A percentile compares a stretch with the other conserved stretches of the same genome.
phyloP scores from a whole-genome alignment of 768 basidiomycete species.

The Tulasnella sp. region DNA sequence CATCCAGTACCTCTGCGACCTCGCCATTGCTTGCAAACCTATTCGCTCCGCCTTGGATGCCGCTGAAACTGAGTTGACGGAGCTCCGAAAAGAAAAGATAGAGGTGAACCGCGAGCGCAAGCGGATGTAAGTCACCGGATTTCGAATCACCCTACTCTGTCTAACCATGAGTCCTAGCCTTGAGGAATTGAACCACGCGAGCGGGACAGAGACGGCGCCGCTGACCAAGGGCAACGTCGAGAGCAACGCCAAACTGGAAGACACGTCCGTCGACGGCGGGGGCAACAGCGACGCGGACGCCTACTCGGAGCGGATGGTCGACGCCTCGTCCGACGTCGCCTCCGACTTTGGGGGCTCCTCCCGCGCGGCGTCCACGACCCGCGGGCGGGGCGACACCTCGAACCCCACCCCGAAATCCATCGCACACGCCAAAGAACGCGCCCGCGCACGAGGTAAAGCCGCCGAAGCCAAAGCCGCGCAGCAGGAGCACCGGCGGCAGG shows the following conservation, averaged over 20 bases:
- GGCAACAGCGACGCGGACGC: conserved; percentile 10
- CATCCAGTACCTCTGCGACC: conserved; percentile 75
- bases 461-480: conserved; percentile 69
- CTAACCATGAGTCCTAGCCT: conserved; percentile 19
- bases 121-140: conserved; percentile 51
- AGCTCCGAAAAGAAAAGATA: conserved; percentile 87
- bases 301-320: conserved; percentile 17
- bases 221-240: conserved; percentile 13
- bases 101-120: conserved; percentile 87
- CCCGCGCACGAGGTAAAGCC: conserved; percentile 63
- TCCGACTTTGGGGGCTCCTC: conserved; percentile 16
- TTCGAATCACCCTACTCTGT: background rate
- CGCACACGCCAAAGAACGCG: conserved; percentile 65
- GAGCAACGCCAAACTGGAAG: background rate
- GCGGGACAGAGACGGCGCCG: conserved; percentile 12
- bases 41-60: conserved; percentile 83
- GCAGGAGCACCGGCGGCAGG: conserved; percentile 70
- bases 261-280: background rate
- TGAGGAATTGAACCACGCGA: conserved; percentile 22
- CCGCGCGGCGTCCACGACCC: conserved; percentile 8
- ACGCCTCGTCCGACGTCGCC: conserved; percentile 17
- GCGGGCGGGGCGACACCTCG: conserved; percentile 30
- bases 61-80: conserved; percentile 80
- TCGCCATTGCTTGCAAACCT: conserved; percentile 80
- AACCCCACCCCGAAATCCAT: conserved; percentile 38